phyloP scores from a whole-genome alignment of 2,329 filamentous ascomycete species.

The Fusarium austroafricanum region DNA sequence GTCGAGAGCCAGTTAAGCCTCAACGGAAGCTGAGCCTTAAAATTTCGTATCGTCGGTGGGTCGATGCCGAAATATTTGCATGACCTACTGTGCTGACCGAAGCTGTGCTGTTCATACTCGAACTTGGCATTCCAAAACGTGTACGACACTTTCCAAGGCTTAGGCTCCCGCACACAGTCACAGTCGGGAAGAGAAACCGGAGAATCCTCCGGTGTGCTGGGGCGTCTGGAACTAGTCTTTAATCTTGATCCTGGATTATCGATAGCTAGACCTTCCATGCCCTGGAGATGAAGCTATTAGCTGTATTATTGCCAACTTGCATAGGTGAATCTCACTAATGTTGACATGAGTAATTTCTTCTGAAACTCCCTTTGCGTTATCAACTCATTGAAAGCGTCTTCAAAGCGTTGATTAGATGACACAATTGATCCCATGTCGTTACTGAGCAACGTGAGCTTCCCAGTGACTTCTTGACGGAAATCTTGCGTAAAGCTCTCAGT shows the following conservation, averaged over 20 bases:
- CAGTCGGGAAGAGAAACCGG: background rate
- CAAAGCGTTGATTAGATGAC: background rate
- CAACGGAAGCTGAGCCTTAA: background rate
- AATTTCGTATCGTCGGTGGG: background rate
- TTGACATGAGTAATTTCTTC: background rate
- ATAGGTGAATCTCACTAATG: background rate
- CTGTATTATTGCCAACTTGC: background rate
- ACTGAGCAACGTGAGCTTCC: background rate
- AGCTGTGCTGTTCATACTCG: background rate
- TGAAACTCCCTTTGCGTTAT: background rate
- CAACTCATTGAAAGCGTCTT: background rate
- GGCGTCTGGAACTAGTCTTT: too few relatives aligned
- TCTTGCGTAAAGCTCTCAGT: background rate
- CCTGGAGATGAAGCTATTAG: background rate
- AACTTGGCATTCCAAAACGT: background rate
- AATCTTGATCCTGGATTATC: background rate
- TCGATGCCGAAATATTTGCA: background rate
- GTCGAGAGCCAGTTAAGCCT: background rate
- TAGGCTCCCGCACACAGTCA: background rate
- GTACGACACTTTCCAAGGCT: fast-evolving
- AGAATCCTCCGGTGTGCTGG: background rate
- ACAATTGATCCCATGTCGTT: background rate
- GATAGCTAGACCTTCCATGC: background rate
- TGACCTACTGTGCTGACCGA: background rate
- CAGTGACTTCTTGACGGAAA: background rate